Conservation (phyloP, 2,329 filamentous ascomycete genomes). For the Talaromyces sp. region DNA sequence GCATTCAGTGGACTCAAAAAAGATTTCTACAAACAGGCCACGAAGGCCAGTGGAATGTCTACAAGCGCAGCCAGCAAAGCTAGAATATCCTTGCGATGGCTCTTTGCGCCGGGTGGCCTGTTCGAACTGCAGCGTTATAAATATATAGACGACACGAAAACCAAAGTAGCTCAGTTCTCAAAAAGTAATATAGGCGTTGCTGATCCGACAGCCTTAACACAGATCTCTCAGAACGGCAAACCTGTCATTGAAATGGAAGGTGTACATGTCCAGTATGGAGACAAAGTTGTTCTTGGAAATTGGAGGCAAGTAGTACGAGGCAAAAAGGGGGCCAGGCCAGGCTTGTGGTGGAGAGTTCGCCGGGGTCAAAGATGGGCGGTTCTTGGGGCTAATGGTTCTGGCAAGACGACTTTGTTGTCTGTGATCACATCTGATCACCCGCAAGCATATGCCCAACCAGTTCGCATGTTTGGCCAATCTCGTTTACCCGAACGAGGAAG, state of each 20-base stretch:
- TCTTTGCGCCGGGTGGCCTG: conserved; percentile 7
- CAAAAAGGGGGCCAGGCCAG: conserved; percentile 45
- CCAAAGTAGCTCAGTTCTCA: conserved; percentile 3
- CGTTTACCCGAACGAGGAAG: conserved; percentile 70
- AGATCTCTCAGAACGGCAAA: conserved; percentile 52
- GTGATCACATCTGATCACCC: conserved; percentile 94
- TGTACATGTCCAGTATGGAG: conserved; percentile 75
- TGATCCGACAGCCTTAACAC: conserved; percentile 4
- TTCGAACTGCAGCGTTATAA: not conserved
- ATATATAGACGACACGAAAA: conserved; percentile 1
- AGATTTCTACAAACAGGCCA: conserved; percentile 53
- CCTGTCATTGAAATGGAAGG: conserved; percentile 82
- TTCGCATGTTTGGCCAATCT: conserved; percentile 78
- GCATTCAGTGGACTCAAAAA: conserved; percentile 58
- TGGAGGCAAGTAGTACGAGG: conserved; percentile 64
- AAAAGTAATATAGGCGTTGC: not conserved
- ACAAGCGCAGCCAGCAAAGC: not conserved
- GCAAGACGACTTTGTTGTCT: conserved; percentile 91
- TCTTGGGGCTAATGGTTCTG: conserved; percentile 89
- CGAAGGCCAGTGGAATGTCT: conserved; percentile 17
- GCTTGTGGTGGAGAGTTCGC: conserved; percentile 78
- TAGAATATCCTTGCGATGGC: not conserved
- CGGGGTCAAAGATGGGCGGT: conserved; percentile 86
- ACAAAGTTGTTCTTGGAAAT: conserved; percentile 73
- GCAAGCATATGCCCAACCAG: conserved; percentile 84